phyloP scores from a whole-genome alignment of 805 yeast species.

The Myxozyma mucilagina region DNA sequence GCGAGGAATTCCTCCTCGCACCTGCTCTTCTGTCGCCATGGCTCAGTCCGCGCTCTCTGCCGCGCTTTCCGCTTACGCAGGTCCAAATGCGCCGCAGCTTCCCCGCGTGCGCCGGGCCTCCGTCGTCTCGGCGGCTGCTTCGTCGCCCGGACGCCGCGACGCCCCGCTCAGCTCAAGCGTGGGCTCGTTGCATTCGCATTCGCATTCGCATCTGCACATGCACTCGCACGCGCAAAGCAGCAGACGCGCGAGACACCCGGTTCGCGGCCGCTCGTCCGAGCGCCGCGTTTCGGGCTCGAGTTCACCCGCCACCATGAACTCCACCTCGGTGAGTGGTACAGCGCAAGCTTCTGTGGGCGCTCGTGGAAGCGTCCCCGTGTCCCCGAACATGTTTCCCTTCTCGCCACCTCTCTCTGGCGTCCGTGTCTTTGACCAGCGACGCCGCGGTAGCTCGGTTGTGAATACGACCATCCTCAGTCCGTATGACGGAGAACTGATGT shows the following conservation, averaged over 20 bases:
- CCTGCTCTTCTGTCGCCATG: constrained; percentile 7
- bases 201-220: no score
- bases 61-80: constrained; percentile 21
- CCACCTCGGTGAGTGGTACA: not conserved
- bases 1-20: constrained; percentile 1
- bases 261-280: constrained; percentile 2
- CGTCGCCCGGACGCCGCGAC: constrained; percentile 20
- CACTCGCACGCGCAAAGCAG: constrained; percentile 1
- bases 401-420: constrained; percentile 27
- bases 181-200: not conserved
- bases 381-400: constrained; percentile 30
- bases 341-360: not conserved
- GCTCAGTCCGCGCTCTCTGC: constrained; percentile 29
- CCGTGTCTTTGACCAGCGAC: constrained; percentile 26
- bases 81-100: constrained; percentile 14
- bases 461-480: constrained; percentile 29
- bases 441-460: constrained; percentile 27
- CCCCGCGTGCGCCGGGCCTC: constrained; percentile 10
- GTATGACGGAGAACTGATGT: constrained; percentile 30
- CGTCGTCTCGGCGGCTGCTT: not conserved
- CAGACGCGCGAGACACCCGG: not conserved
- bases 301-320: constrained; percentile 9
- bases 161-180: constrained; percentile 3
- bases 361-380: constrained; percentile 19
- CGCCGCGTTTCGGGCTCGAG: constrained; percentile 2